Conservation (phyloP, 208 protist species). For the Trypanosoma scelopori region DNA sequence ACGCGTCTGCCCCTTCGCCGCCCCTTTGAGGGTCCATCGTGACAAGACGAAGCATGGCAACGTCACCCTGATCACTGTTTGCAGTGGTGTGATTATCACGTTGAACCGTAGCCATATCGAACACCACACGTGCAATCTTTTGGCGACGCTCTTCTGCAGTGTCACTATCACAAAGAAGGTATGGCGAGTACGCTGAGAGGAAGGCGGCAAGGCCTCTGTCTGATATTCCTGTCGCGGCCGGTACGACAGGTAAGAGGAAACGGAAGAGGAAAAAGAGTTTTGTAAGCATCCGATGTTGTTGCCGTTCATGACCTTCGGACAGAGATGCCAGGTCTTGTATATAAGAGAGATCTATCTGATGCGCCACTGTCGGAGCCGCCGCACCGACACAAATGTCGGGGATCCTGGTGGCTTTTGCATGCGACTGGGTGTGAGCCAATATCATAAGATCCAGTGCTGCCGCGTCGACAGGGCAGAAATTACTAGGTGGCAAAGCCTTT, state of each 20-base stretch:
- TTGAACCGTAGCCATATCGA: slow-evolving; percentile 40
- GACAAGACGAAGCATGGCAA: slow-evolving; percentile 4
- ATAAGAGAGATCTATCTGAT: slow-evolving; percentile 21
- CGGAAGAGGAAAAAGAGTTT: slow-evolving; percentile 50
- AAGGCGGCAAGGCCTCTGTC: slow-evolving; percentile 38
- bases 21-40: not conserved
- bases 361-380: slow-evolving; percentile 31
- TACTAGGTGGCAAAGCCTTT: slow-evolving; percentile 33
- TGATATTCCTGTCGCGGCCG: slow-evolving; percentile 42
- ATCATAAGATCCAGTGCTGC: slow-evolving; percentile 54
- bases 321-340: slow-evolving; percentile 18
- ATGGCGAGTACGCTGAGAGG: slow-evolving; percentile 25
- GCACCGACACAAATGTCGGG: slow-evolving; percentile 31
- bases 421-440: slow-evolving; percentile 31
- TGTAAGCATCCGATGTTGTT: slow-evolving; percentile 39
- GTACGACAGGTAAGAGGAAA: slow-evolving; percentile 68
- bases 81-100: slow-evolving; percentile 14
- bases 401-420: slow-evolving; percentile 12
- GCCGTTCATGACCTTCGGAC: slow-evolving; percentile 11
- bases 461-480: slow-evolving; percentile 28
- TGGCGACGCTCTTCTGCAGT: not conserved
- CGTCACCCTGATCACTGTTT: not conserved
- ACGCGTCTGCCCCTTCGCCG: not conserved
- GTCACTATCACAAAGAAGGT: not conserved
- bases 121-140: slow-evolving; percentile 15